These are phyloP conservation scores for Ophiostoma triangulosporum DNA, from an alignment of 2,329 filamentous ascomycete genomes.

Conservation along the genomic window DNA sequence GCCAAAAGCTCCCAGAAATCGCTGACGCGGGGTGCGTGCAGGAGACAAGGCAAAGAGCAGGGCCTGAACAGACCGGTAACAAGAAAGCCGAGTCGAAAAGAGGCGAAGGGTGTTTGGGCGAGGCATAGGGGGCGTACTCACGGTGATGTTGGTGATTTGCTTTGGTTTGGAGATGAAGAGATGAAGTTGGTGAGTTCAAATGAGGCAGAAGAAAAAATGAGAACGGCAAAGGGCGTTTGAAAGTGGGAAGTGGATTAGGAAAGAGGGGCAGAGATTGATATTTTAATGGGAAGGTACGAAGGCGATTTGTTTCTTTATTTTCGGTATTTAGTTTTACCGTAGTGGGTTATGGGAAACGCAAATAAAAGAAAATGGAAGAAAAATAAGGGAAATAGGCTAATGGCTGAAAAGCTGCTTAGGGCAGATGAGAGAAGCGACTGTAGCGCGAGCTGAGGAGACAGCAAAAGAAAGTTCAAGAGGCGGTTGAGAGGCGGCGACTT, in stretches of 20 bases:
- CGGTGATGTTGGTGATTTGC: background rate
- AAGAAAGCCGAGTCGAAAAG: background rate
- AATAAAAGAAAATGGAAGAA: background rate
- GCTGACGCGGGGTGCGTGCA: background rate
- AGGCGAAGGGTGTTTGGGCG: background rate
- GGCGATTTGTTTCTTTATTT: constrained; percentile 8
- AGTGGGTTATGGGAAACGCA: constrained; percentile 8
- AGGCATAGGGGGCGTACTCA: constrained; percentile 1
- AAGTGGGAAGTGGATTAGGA: constrained; percentile 11
- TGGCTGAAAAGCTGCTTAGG: constrained; percentile 3
- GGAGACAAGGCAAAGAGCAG: no score
- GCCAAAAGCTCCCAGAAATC: background rate
- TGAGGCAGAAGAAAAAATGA: background rate
- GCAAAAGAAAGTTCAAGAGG: no score
- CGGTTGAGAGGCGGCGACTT: no score
- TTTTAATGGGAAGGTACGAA: constrained; percentile 11
- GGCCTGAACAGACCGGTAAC: background rate
- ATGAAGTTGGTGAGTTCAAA: constrained; percentile 7
- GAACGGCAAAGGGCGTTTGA: constrained; percentile 4
- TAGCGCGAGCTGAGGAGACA: background rate
- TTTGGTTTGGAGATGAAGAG: constrained; percentile 6
- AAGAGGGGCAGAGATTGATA: constrained; percentile 13
- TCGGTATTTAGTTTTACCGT: constrained; percentile 9
- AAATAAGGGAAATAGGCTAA: background rate
- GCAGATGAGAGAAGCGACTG: constrained; percentile 7